Conservation (phyloP, 768 basidiomycete species). For the Rhizopogon rudus region DNA sequence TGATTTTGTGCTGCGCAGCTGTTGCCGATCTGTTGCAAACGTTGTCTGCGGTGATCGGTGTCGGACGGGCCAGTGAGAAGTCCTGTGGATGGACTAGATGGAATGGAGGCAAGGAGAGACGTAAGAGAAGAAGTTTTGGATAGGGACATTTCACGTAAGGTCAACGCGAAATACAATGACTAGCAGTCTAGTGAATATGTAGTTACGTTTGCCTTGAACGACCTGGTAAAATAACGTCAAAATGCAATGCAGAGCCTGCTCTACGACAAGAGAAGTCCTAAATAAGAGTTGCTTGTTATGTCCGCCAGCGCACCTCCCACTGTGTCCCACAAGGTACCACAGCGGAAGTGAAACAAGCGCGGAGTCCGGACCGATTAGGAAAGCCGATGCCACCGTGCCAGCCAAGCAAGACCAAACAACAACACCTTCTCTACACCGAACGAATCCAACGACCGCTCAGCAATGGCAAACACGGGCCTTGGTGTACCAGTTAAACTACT, state of each 20-base stretch:
- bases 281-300: background rate
- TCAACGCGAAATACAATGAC: too few relatives aligned
- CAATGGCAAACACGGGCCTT: conserved; percentile 52
- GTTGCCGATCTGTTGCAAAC: conserved; percentile 51
- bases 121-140: conserved; percentile 14
- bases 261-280: background rate
- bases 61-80: conserved; percentile 47
- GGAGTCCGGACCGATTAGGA: background rate
- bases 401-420: conserved; percentile 2
- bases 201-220: background rate
- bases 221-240: background rate
- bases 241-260: background rate
- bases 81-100: conserved; percentile 19
- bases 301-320: background rate
- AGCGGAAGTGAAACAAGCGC: too few relatives aligned
- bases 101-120: conserved; percentile 8
- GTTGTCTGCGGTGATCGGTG: conserved; percentile 56
- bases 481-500: conserved; percentile 96
- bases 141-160: conserved; percentile 11
- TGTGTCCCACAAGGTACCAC: too few relatives aligned
- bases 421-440: conserved; percentile 9
- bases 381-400: background rate
- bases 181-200: too few relatives aligned
- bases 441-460: conserved; percentile 8
- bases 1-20: conserved; percentile 2